Evolutionary conservation across 352 stramenopile genomes (phyloP), one percentile per base, ranked within the genome.

Genomic region (Phytophthora colocasiae): DNA sequence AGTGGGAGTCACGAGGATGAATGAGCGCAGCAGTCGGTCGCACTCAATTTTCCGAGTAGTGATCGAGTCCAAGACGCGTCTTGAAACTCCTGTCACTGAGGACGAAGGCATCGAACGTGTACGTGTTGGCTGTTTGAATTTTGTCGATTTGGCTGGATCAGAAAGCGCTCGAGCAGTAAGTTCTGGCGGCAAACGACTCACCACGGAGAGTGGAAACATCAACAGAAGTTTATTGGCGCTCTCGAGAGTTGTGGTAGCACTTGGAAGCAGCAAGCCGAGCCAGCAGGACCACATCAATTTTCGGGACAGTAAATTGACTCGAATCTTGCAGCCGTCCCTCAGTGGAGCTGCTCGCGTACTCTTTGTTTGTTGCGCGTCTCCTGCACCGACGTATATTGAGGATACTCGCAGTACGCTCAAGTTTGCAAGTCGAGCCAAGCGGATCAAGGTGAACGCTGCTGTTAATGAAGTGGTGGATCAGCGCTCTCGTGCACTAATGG

Each of bases 281-380:
- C 58, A 71, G 29, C 61, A 72, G 7, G 70, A 75, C 22, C 94
- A 98, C 59, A 86, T 98, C 19, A 95, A 95, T 17, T 98, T 97
- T 47, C 78, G 95, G 22, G 92, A 98, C 65, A 97, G 88, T 9
- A 98, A 97, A 63, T 85, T 98, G 14, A 98, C 95, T 38, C 87
- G 95, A 9, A 74, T 98, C 26, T 79, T 98, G 27, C 88, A 97
- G 53, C 90, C 97, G 45, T 93, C 87, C 12, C 70, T 97, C 0
- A 87, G 91, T 12, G 91, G 87, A 27, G 91, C 92, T 51, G 83
- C 80, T 19, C 85, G 85, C 9, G 96, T 91, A 12, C 74, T 91
- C 31, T 87, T 98, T 50, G 89, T 98, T 3, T 92, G 88, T 11
- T 96, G 89, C 64, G 73, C 92, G 19, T 96, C 87, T 60, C 87